Evolutionary conservation across 2,329 filamentous ascomycete genomes (phyloP).

Genomic region (Alternaria hordeiaustralica): DNA sequence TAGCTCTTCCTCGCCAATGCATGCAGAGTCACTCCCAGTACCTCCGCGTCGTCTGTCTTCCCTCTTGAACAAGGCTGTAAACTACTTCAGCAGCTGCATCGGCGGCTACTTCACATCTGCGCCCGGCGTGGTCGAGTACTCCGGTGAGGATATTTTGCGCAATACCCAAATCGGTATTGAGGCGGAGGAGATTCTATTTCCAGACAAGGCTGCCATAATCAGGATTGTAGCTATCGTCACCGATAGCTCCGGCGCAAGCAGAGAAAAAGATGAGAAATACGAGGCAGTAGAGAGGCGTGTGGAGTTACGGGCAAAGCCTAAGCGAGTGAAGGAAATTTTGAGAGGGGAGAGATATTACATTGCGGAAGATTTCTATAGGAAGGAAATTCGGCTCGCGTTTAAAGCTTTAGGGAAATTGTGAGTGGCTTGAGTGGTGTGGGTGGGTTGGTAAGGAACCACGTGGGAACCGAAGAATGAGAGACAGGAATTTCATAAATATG

Average conservation of each 20-base stretch:
- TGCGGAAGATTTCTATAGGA: slow-evolving; percentile 6
- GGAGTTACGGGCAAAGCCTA: slow-evolving; percentile 8
- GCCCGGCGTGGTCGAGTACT: slow-evolving; percentile 1
- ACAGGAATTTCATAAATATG: not conserved
- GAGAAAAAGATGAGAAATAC: not conserved
- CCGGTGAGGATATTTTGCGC: not conserved
- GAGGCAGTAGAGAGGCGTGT: not conserved
- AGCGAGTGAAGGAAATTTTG: slow-evolving; percentile 10
- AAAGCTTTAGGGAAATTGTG: not conserved
- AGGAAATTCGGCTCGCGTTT: slow-evolving; percentile 10
- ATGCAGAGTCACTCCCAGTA: not conserved
- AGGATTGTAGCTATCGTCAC: not conserved
- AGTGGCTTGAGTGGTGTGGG: not conserved
- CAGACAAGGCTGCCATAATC: not conserved
- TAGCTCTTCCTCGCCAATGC: not conserved
- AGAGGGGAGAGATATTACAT: not conserved
- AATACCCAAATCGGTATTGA: not conserved
- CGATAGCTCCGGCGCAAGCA: not conserved
- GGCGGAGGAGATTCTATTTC: not conserved
- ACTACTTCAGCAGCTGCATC: not conserved
- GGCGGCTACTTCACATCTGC: not conserved
- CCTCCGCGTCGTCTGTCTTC: no score
- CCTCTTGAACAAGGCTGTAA: not conserved
- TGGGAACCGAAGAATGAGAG: not conserved
- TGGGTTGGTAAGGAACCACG: no score